These are phyloP conservation scores for Atalantia buxifolia DNA, from an alignment of 345 rosid species.

Conservation along the genomic window DNA sequence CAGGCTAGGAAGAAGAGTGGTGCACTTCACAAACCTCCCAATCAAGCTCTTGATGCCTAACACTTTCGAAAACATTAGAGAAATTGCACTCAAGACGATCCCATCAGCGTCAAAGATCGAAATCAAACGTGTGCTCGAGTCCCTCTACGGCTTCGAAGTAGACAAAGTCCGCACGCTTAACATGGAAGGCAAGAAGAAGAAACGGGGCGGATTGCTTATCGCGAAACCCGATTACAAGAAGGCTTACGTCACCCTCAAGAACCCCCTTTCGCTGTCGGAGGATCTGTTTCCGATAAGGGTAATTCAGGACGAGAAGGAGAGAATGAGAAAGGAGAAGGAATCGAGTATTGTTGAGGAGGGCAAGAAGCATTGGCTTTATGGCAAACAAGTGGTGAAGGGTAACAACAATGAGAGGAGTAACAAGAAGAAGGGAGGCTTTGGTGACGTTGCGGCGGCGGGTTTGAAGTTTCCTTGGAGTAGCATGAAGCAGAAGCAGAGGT, in stretches of 20 bases:
- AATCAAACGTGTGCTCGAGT: slow-evolving; percentile 92
- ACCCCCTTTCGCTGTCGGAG: slow-evolving; percentile 61
- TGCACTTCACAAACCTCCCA: slow-evolving; percentile 82
- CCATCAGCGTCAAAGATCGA: slow-evolving; percentile 91
- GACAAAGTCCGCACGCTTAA: slow-evolving; percentile 83
- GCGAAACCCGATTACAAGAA: slow-evolving; percentile 92
- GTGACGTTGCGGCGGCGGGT: slow-evolving; percentile 15
- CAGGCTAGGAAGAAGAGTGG: slow-evolving; percentile 73
- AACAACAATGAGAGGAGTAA: slow-evolving; percentile 11
- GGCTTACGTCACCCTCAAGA: slow-evolving; percentile 69
- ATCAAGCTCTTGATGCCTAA: slow-evolving; percentile 73
- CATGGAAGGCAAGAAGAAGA: slow-evolving; percentile 95
- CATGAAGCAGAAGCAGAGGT: slow-evolving; percentile 48
- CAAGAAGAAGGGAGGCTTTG: slow-evolving; percentile 13
- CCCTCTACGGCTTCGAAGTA: slow-evolving; percentile 86
- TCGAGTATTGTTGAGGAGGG: slow-evolving; percentile 65
- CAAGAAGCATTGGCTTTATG: slow-evolving; percentile 85
- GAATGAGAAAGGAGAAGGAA: slow-evolving; percentile 44
- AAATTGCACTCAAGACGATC: slow-evolving; percentile 74
- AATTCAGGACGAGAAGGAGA: slow-evolving; percentile 63
- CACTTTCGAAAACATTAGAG: slow-evolving; percentile 56
- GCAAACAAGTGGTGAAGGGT: slow-evolving; percentile 32
- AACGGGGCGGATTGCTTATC: slow-evolving; percentile 66
- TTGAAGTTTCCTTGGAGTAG: slow-evolving; percentile 77
- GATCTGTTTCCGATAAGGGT: slow-evolving; percentile 59